Base-by-base conservation (phyloP, 2,329 filamentous ascomycete species). In the Geosmithia morbida region DNA sequence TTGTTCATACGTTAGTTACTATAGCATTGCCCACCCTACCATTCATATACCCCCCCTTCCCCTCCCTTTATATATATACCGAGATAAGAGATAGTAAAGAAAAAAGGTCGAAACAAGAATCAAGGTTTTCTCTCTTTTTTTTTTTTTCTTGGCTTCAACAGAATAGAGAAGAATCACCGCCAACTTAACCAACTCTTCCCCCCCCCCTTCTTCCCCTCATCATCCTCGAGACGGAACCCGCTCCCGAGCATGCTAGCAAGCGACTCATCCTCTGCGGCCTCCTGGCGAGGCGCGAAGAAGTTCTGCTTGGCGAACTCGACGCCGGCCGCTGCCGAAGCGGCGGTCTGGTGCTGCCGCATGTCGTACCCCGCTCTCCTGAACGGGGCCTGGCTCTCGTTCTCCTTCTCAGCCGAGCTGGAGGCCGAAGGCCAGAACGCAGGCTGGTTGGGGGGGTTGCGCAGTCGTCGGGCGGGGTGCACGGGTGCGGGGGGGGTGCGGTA, bases 401-500 rank as follows among this genome's bases (percentile, higher is more conserved):
- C 67, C 47, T 59, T 69, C 57, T 61, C 66, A 11, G 33, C 6
- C 14, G 33, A 37, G 33, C 6, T 37, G 11, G 33, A 11, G 5
- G 33, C 33, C 41, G 57, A 69, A 54, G 60, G 74, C 46, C 67
- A 66, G 22, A 81, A 64, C 1, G 72, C 62, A 0, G 77, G 72
- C 37, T 70, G 66, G 50, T 74, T 76, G 4, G 74, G 72, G 1
- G 81, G 80, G 50, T 83, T 85, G 30, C 76, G 70, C 7, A 79
- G 61, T 42, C 71, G 70, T 41, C 79, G 75, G 2, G 81, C 79
- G 19, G 81, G 80, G n/a, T 72, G 75, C 14, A 72, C 75, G 14
- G 85, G 84, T 1, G 82, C 81, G 1, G 80, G 71, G 3, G 85
- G 85, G 2, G 87, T 72, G 49, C 74, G 79, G 62, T 79, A 83